Conservation (phyloP, 1,284 basidiomycete genomes). For the Puccinia triticina region DNA sequence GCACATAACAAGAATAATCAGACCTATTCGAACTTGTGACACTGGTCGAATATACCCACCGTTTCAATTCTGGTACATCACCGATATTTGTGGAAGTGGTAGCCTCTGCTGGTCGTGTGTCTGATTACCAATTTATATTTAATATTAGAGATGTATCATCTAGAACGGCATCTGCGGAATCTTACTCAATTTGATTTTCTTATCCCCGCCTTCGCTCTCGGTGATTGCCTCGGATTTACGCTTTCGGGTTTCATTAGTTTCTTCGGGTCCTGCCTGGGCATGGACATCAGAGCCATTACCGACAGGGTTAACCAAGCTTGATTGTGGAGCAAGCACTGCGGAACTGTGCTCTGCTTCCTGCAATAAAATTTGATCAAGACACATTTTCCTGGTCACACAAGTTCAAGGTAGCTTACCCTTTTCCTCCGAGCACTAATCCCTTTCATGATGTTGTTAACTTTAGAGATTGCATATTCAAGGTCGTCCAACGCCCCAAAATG, state of each 20-base stretch:
- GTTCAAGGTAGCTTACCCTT: slow-evolving; percentile 18
- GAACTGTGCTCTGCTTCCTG: slow-evolving; percentile 28
- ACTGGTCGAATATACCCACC: slow-evolving; percentile 1
- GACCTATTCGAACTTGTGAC: background rate
- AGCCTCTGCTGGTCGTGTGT: background rate
- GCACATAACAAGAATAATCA: background rate
- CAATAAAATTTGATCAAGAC: slow-evolving; percentile 10
- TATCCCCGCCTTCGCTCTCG: slow-evolving; percentile 28
- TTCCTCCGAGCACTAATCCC: slow-evolving; percentile 45
- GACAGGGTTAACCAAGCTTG: background rate
- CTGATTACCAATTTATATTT: slow-evolving; percentile 1
- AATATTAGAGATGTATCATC: background rate
- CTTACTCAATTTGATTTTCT: slow-evolving; percentile 37
- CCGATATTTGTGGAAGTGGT: slow-evolving; percentile 18
- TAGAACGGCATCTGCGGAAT: background rate
- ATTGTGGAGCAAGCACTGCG: background rate
- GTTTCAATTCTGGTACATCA: slow-evolving; percentile 13
- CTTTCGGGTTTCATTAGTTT: slow-evolving; percentile 30
- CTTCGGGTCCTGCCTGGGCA: background rate
- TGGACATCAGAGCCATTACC: background rate
- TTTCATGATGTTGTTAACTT: slow-evolving; percentile 49
- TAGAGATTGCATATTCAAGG: slow-evolving; percentile 42
- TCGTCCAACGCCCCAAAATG: slow-evolving; percentile 48
- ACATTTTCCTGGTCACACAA: background rate
- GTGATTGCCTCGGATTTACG: slow-evolving; percentile 38